Percentiles rank a stretch among this genome's conserved stretches.
Conservation (phyloP, 2,329 filamentous ascomycete genomes). For the Colletotrichum paranaense region DNA sequence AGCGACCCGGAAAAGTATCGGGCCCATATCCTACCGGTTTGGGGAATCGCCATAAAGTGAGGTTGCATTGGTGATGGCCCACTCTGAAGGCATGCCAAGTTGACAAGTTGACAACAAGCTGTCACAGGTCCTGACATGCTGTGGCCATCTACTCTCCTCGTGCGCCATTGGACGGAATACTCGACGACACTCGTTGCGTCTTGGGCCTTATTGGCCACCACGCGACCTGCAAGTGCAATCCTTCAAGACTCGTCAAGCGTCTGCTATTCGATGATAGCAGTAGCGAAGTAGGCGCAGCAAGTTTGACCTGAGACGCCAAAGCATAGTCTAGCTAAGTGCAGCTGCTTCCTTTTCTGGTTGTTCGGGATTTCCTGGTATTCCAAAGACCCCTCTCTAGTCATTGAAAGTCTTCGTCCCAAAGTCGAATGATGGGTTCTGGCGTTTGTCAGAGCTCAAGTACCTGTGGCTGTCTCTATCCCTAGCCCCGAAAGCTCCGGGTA, state of each 20-base stretch:
- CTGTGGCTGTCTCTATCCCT: neutral
- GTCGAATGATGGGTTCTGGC: neutral
- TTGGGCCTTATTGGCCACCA: conserved; percentile 15
- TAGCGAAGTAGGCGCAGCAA: conserved; percentile 10
- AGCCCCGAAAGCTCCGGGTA: neutral
- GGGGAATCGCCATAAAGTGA: neutral
- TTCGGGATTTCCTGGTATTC: neutral
- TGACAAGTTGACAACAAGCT: neutral
- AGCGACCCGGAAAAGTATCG: conserved; percentile 20
- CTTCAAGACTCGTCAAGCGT: neutral
- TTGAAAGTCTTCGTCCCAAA: neutral
- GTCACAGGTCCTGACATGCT: conserved; percentile 3
- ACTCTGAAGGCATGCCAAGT: neutral
- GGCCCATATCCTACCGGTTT: conserved; percentile 8
- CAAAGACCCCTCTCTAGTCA: neutral
- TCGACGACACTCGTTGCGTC: neutral
- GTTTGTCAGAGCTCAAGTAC: neutral
- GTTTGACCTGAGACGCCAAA: neutral
- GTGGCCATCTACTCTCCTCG: neutral
- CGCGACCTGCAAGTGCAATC: conserved; percentile 22
- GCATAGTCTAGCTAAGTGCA: neutral
- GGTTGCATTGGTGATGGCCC: conserved; percentile 17
- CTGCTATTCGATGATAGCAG: neutral
- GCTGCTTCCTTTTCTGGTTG: neutral
- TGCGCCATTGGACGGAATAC: conserved; percentile 25